Percentiles rank a stretch among this genome's conserved stretches.
These are phyloP conservation scores for Macrolepiota albuminosa DNA, from an alignment of 768 basidiomycete species.

Conservation along the genomic window DNA sequence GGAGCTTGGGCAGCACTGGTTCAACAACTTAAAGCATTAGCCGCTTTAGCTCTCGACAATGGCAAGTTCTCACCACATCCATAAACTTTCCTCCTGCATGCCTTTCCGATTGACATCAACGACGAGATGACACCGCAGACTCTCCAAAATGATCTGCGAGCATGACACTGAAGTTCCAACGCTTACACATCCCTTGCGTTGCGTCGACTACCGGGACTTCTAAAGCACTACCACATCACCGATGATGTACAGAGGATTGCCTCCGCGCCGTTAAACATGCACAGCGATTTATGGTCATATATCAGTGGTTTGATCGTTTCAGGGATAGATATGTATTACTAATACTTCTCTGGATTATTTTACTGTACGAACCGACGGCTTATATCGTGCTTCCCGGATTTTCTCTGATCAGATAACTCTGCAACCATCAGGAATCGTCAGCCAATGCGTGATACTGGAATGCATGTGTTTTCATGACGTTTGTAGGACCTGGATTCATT, in stretches of 20 bases:
- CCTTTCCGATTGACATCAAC: background rate
- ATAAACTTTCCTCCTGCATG: too few relatives aligned
- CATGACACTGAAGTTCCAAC: too few relatives aligned
- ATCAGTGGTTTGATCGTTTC: background rate
- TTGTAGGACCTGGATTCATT: too few relatives aligned
- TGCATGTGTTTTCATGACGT: too few relatives aligned
- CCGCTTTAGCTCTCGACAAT: background rate
- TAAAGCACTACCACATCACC: background rate
- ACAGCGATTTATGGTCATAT: background rate
- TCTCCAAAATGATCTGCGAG: background rate
- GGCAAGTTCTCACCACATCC: background rate
- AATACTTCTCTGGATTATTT: background rate
- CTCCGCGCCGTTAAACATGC: background rate
- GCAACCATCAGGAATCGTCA: background rate
- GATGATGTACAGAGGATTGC: background rate
- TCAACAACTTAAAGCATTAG: background rate
- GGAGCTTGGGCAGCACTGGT: background rate
- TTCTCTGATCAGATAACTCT: background rate
- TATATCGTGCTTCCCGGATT: background rate
- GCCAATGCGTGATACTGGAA: background rate
- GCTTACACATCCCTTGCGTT: too few relatives aligned
- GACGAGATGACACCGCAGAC: background rate
- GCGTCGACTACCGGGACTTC: background rate
- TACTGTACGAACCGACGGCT: background rate
- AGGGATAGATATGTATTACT: background rate